phyloP scores from a whole-genome alignment of 2,329 filamentous ascomycete genomes.

The Botryotinia convoluta region DNA sequence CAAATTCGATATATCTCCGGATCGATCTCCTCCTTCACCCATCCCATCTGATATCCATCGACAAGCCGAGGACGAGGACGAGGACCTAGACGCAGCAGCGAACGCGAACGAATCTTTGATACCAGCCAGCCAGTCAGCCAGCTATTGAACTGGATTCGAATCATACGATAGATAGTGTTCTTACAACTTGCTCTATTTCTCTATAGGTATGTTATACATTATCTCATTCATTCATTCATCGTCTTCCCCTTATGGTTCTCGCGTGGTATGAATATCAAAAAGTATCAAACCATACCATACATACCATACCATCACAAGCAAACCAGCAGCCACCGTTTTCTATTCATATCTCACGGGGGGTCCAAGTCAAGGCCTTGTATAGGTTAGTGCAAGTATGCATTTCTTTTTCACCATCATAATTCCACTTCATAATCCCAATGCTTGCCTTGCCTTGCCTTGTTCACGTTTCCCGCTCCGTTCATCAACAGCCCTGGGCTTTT shows the following conservation, averaged over 20 bases:
- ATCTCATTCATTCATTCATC: neutral
- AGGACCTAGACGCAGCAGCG: neutral
- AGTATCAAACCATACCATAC: neutral
- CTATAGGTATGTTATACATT: neutral
- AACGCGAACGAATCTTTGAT: neutral
- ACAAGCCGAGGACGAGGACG: neutral
- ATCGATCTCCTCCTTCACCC: neutral
- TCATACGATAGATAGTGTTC: neutral
- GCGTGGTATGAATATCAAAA: neutral
- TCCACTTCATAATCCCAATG: neutral
- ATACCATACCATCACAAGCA: neutral
- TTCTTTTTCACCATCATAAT: neutral
- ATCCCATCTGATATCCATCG: neutral
- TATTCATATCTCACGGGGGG: neutral
- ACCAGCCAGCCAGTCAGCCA: neutral
- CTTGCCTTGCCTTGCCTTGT: neutral
- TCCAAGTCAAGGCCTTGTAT: neutral
- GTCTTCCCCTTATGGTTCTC: neutral
- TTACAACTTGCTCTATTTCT: neutral
- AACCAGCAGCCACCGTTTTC: neutral
- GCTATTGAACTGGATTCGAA: neutral
- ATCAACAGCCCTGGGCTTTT: slow-evolving; percentile 20
- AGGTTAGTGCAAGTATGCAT: neutral
- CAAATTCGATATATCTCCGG: neutral
- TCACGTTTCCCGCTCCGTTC: neutral